Evolutionary conservation across 169 alveolate species (phyloP).

Genomic region (Miamiensis avidus): DNA sequence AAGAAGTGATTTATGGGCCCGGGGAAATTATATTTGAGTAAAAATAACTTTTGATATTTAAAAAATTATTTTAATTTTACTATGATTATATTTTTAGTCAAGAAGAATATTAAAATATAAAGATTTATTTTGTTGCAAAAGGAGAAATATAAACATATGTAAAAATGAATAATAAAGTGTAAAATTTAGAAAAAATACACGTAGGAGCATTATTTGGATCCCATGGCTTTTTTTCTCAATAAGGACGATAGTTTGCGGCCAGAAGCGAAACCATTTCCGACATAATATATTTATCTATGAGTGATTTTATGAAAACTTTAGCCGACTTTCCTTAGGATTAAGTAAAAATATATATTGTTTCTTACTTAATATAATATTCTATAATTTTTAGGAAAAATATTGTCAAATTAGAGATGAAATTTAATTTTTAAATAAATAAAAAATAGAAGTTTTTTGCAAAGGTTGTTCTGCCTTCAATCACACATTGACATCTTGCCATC

Average conservation of each 20-base stretch:
- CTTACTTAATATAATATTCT: not conserved
- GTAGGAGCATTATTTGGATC: not conserved
- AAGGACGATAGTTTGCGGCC: not conserved
- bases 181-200: not conserved
- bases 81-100: not conserved
- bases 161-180: not conserved
- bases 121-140: not conserved
- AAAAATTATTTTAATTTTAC: not conserved
- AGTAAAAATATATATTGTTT: not conserved
- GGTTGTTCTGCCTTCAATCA: not conserved
- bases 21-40: constrained; percentile 23
- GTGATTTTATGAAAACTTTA: not conserved
- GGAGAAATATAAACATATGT: not conserved
- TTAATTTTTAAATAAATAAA: not conserved
- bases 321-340: not conserved
- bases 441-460: not conserved
- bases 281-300: no score
- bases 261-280: not conserved
- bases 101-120: constrained; percentile 1
- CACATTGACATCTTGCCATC: not conserved
- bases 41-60: constrained; percentile 6
- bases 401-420: constrained; percentile 8
- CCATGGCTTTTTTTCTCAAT: not conserved
- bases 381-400: constrained; percentile 17
- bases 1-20: constrained; percentile 21